Conservation (phyloP, 331 rosid genomes). For the Rosa hybrid region DNA sequence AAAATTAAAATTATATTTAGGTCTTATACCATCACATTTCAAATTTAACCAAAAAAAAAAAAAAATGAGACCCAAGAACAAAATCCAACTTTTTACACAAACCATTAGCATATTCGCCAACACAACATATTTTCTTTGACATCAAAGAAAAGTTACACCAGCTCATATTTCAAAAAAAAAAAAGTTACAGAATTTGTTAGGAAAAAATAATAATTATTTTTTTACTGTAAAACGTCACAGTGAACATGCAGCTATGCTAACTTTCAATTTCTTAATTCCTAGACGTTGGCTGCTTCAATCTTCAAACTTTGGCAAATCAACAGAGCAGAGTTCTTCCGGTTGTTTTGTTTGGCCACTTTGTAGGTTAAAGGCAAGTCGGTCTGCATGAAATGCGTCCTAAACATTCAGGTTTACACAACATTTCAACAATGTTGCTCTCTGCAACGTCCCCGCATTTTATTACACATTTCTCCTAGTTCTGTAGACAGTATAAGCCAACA, state of each 20-base stretch:
- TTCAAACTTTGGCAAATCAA: background rate
- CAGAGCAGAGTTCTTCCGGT: background rate
- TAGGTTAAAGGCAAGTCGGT: background rate
- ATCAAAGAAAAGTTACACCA: background rate
- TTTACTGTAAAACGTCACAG: background rate
- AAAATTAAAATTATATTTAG: too few species aligned
- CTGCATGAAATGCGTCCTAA: background rate
- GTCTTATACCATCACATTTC: background rate
- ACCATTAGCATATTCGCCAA: too few species aligned
- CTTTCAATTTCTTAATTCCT: background rate
- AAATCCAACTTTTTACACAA: too few species aligned
- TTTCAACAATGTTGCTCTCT: slow-evolving; percentile 4
- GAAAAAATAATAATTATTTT: background rate
- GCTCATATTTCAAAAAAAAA: background rate
- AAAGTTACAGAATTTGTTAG: background rate
- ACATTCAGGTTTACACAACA: background rate
- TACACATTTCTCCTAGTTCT: slow-evolving; percentile 48
- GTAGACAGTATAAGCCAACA: slow-evolving; percentile 57
- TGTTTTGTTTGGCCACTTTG: background rate
- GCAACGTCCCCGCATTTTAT: slow-evolving; percentile 26
- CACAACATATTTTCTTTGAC: too few species aligned
- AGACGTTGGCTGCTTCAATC: background rate
- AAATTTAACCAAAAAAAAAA: too few species aligned
- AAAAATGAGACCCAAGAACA: too few species aligned
- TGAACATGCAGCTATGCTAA: background rate